Evolutionary conservation across 345 rosid species (phyloP).

Genomic region (Camelina hispida): DNA sequence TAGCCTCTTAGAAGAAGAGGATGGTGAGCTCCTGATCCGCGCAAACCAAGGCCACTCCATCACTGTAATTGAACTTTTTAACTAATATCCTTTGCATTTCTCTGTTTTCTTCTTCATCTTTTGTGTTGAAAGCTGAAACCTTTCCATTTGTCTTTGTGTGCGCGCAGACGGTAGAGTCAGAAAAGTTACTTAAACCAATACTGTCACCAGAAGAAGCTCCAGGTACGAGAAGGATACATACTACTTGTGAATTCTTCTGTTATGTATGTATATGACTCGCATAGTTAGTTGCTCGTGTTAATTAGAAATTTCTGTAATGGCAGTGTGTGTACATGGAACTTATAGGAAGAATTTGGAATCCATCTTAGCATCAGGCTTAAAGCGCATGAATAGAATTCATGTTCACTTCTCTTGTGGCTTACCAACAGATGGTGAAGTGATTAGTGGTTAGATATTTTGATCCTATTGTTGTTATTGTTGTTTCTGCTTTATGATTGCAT

Average conservation of each 20-base stretch:
- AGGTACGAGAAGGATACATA: conserved; percentile 44
- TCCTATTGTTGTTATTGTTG: not conserved
- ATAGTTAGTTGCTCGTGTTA: not conserved
- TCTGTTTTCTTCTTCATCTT: not conserved
- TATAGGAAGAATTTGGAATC: conserved; percentile 74
- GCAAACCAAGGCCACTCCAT: conserved; percentile 97
- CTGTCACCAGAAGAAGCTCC: conserved; percentile 74
- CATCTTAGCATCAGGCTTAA: conserved; percentile 75
- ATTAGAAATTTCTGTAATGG: conserved; percentile 10
- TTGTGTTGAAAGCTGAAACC: no score
- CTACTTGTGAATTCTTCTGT: not conserved
- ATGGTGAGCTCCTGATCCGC: conserved; percentile 76
- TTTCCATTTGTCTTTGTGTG: conserved; percentile 6
- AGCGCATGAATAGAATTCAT: conserved; percentile 83
- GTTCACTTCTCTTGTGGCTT: conserved; percentile 89
- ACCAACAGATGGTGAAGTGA: conserved; percentile 81
- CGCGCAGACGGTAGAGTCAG: conserved; percentile 78
- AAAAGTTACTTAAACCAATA: conserved; percentile 73
- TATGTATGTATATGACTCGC: not conserved
- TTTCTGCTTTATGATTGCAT: conserved; percentile 40
- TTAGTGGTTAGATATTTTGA: conserved; percentile 62
- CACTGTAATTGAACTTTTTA: conserved; percentile 47
- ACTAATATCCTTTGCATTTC: not conserved
- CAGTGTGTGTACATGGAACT: conserved; percentile 96
- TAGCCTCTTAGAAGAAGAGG: conserved; percentile 67